Evolutionary conservation across 164 flowering plant species (phyloP), one percentile per base, ranked within the genome.

Genomic region (Saururus chinensis): DNA sequence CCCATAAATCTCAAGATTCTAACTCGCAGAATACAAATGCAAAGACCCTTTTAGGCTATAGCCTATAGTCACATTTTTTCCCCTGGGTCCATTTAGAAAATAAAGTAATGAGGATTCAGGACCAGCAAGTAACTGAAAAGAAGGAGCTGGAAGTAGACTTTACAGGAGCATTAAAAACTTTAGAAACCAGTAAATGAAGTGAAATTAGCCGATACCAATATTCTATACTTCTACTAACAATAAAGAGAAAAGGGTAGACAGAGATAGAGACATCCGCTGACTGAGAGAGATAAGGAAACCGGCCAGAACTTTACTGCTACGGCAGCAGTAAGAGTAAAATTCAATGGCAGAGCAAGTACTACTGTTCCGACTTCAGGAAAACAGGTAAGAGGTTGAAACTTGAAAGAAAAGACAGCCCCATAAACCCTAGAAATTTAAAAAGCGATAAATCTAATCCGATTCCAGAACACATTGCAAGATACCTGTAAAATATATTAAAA

Each of bases 141-240:
- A 61, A 61, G 42, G 53, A 51, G 64, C 40, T 49, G 41, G 25
- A 61, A 61, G 37, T 7, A n/a, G 64, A 24, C 17, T 52, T 49
- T 17, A 26, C 24, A 11, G 40, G n/a, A 40, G n/a, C 13, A 42
- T 21, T 4, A 19, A n/a, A 7, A 26, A 61, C 20, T 19, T 17
- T 13, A 19, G 1, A 35, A 9, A 19, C 12, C 19, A 40, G 1
- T 16, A 4, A 11, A 51, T 8, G 30, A 63, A 42, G 25, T 16
- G 40, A 22, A 30, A 19, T 19, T 11, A 24, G 23, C 22, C 14
- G 59, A 23, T 22, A 63, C 14, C 60, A 55, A 24, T 45, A 63
- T 42, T 62, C 57, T 52, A 62, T 26, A 19, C 22, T 30, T 51
- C 21, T 40, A 52, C 45, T 20, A 53, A 62, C 64, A 52, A 22